Percentiles rank a stretch among this genome's conserved stretches.
Evolutionary conservation across 805 yeast species (phyloP).

Genomic region (Cyberlindnera americana): DNA sequence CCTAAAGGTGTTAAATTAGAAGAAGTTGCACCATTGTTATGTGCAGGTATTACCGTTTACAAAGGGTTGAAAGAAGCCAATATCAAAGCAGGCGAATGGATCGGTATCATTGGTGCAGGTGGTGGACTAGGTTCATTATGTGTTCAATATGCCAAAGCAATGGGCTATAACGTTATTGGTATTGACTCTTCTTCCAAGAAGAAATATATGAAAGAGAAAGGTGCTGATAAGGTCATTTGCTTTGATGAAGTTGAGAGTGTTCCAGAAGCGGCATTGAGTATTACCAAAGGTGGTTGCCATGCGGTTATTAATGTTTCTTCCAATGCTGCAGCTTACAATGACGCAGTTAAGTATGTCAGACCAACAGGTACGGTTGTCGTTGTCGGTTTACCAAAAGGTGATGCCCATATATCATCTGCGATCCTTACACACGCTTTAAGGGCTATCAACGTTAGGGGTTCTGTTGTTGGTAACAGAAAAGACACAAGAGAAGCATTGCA

Average conservation of each 20-base stretch:
- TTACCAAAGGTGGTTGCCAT: slow-evolving; percentile 61
- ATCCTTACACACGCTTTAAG: slow-evolving; percentile 26
- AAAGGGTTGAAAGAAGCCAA: slow-evolving; percentile 77
- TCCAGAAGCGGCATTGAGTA: slow-evolving; percentile 25
- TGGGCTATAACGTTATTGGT: slow-evolving; percentile 65
- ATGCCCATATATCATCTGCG: slow-evolving; percentile 49
- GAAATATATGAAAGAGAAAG: slow-evolving; percentile 43
- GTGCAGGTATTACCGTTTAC: slow-evolving; percentile 87
- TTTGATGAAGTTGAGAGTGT: slow-evolving; percentile 48
- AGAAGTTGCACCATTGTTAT: slow-evolving; percentile 67
- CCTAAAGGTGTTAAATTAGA: slow-evolving; percentile 69
- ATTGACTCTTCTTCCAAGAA: slow-evolving; percentile 62
- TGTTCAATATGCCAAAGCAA: slow-evolving; percentile 64
- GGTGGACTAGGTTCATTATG: slow-evolving; percentile 73
- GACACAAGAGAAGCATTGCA: slow-evolving; percentile 52
- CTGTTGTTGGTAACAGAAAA: slow-evolving; percentile 62
- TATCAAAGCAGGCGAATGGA: slow-evolving; percentile 62
- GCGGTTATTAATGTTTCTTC: slow-evolving; percentile 65
- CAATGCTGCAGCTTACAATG: slow-evolving; percentile 54
- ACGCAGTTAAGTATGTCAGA: slow-evolving; percentile 53
- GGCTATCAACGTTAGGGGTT: slow-evolving; percentile 50
- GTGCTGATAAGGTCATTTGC: slow-evolving; percentile 56
- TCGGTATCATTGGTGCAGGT: slow-evolving; percentile 68
- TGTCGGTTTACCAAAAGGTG: slow-evolving; percentile 71
- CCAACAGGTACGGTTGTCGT: slow-evolving; percentile 63